A percentile compares a stretch with the other conserved stretches of the same genome.
Conservation (phyloP, 371 early-diverging fungal species). For the Aphelidium insulamus region DNA sequence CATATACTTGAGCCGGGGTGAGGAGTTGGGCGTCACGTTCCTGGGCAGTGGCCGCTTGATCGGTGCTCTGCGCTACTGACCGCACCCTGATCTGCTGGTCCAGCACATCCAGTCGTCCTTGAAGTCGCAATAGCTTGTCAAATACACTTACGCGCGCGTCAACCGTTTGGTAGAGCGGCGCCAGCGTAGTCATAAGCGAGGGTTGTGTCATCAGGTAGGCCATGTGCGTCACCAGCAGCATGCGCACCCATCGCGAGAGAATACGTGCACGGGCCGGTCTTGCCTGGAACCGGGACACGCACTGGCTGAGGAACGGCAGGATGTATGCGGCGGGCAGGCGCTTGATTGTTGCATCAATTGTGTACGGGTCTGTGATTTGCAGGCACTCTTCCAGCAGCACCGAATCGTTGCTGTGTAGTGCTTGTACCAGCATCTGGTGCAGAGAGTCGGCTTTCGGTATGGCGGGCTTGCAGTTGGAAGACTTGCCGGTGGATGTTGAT, state of each 20-base stretch:
- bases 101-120: constrained; percentile 56
- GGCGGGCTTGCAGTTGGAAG: constrained; percentile 8
- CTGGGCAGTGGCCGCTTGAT: constrained; percentile 1
- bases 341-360: constrained; percentile 39
- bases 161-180: constrained; percentile 42
- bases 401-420: constrained; percentile 42
- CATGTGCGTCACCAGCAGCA: constrained; percentile 38
- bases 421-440: constrained; percentile 47
- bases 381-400: constrained; percentile 41
- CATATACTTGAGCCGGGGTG: neutral
- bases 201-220: constrained; percentile 44
- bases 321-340: constrained; percentile 42
- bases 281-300: constrained; percentile 35
- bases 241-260: constrained; percentile 50
- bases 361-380: constrained; percentile 25
- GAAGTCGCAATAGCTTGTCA: constrained; percentile 32
- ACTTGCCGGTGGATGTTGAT: neutral
- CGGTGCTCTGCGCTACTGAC: constrained; percentile 2
- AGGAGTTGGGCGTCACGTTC: constrained; percentile 2
- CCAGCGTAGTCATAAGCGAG: constrained; percentile 30
- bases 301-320: constrained; percentile 40
- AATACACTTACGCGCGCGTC: constrained; percentile 33
- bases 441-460: constrained; percentile 30
- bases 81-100: constrained; percentile 39
- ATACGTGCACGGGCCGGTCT: constrained; percentile 34